These are phyloP conservation scores for Annulohypoxylon truncatum DNA, from an alignment of 2,329 filamentous ascomycete genomes.

Conservation along the genomic window DNA sequence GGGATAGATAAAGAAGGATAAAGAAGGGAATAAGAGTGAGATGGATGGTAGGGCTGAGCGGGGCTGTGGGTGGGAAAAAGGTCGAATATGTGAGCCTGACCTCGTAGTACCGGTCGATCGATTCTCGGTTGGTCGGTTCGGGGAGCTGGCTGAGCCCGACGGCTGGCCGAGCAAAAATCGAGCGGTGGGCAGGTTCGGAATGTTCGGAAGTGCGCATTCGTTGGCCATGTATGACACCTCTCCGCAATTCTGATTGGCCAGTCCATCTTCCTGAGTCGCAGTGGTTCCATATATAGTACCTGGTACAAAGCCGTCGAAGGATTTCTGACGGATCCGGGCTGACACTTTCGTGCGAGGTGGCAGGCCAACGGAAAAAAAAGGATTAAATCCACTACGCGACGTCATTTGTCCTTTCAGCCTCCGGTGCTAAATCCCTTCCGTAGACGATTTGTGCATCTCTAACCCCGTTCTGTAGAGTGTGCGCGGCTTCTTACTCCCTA, in stretches of 20 bases:
- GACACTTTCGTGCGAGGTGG: not conserved
- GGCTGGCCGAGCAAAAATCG: conserved; percentile 14
- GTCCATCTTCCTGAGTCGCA: not conserved
- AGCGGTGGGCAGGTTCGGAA: conserved; percentile 27
- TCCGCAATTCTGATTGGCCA: conserved; percentile 27
- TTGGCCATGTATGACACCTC: conserved; percentile 2
- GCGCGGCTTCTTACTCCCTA: not conserved
- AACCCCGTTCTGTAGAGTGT: not conserved
- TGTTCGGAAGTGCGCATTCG: conserved; percentile 21
- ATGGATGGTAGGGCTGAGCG: conserved; percentile 35
- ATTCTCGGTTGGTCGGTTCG: conserved; percentile 8
- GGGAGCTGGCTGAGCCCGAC: conserved; percentile 27
- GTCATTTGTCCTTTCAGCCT: not conserved
- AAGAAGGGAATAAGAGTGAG: not conserved
- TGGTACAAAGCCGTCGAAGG: conserved; percentile 19
- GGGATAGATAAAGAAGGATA: no score
- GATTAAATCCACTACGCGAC: not conserved
- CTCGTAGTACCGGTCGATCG: conserved; percentile 17
- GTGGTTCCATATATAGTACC: conserved; percentile 23
- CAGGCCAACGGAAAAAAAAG: not conserved
- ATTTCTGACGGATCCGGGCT: conserved; percentile 32
- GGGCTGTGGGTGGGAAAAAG: conserved; percentile 11
- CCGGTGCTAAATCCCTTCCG: not conserved
- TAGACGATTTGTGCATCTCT: not conserved
- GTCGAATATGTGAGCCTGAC: conserved; percentile 2